Base-by-base conservation (phyloP, 1,139 yeast genomes). In the Debaryomycetaceae sp. region DNA sequence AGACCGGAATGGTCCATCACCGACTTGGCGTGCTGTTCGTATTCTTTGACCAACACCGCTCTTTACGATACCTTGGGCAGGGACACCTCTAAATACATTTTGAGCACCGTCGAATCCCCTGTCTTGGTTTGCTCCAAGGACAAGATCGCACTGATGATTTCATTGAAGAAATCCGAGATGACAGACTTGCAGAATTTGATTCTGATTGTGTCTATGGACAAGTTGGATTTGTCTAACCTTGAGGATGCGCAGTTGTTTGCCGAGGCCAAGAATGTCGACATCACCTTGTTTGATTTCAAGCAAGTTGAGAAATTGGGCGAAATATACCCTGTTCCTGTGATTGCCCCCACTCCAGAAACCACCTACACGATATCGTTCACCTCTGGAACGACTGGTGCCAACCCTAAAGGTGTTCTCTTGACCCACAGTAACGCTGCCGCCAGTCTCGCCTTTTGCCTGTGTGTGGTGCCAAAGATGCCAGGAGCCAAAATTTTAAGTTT, bases 61-160 rank as follows among this genome's bases (percentile, higher is more conserved):
- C 54, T 79, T 33, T 79, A 79, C 49, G 81, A 78, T 41, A 76
- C 84, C 3, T 56, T 79, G 45, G 85, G 85, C 1, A 69, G 77
- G 1, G 68, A 65, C 19, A 65, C 85, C 5, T 68, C 83, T 2
- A 64, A 64, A 41, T 75, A 75, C 48, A 78, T 79, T 39, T 56
- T 79, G 53, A 64, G 65, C 32, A 48, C 75, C 36, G 74, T 82
- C 4, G 72, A 75, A 41, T 52, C 75, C 7, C 83, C 83, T 3
- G 67, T 78, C 4, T 54, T 77, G n/a, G 60, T 71, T 25, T 61
- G 65, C 33, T 65, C 77, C 12, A 58, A 66, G 41, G 69, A 65
- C 17, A 73, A 74, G 44, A 46, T 76, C 34, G 58, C 60, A 18
- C 53, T 49, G 27, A 51, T 77, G 20, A 48, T 75, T 27, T 43